Base-by-base conservation (phyloP, 257 asterid species). In the Gardenia jasminoides region DNA sequence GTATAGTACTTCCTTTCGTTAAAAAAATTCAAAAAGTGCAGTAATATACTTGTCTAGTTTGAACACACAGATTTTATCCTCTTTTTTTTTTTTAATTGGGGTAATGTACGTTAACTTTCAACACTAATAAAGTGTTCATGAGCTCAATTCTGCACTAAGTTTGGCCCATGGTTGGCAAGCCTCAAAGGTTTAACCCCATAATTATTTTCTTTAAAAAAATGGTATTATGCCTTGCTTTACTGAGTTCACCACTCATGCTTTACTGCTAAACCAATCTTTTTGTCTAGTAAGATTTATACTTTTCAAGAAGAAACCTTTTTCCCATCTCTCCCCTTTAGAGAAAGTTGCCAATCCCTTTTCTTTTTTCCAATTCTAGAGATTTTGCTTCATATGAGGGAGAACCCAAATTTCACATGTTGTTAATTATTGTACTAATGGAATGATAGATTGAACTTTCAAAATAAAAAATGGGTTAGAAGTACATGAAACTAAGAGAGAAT, bases 261-360 rank as follows among this genome's bases (percentile, higher is more conserved):
- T 75, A 72, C n/a, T 41, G 31, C 54, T 71, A 72, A 72, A 58
- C 22, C 47, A 61, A 75, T 76, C 83, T 68, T 81, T 83, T 79
- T 76, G 81, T 76, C 33, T 70, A 66, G 24, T 47, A 80, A 77
- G 79, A 72, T 52, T 84, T 70, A 47, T 9, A 70, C 82, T 52
- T 81, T 80, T 54, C 31, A 80, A 64, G 69, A 76, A 84, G 82
- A 78, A 69, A 73, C 85, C 79, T 79, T 86, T 41, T 46, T 12
- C 36, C 41, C 62, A 68, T 73, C 64, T 54, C 77, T 76, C 47
- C 54, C 47, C 85, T 81, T 79, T 79, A 79, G 62, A 19, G 69
- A 86, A 86, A 78, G 87, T 81, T 71, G 80, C 19, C 75, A 24
- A 74, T 56, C 58, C 0, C 31, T 16, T 31, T 1, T 74, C 59